These are phyloP conservation scores for Tillandsia leiboldiana DNA, from an alignment of 176 grass and related monocot species.

Conservation along the genomic window DNA sequence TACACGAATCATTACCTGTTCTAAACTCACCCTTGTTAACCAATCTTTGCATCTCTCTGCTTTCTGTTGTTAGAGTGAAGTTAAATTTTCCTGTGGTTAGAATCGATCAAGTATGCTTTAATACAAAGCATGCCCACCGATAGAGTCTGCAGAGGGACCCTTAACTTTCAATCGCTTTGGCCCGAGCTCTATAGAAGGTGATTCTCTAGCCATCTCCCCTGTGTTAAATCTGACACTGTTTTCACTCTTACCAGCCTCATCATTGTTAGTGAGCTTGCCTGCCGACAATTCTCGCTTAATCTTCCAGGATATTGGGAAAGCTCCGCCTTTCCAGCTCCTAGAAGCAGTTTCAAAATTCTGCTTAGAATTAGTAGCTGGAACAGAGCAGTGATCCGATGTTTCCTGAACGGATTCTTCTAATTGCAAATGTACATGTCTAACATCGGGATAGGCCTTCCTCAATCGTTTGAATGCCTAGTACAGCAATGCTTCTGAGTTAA, in stretches of 20 bases:
- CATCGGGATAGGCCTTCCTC: constrained; percentile 49
- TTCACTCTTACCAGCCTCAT: neutral
- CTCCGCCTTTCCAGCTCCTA: no score
- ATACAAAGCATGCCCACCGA: constrained; percentile 12
- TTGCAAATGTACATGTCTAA: no score
- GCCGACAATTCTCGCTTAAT: neutral
- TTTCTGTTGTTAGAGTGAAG: constrained; percentile 45
- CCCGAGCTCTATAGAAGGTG: neutral
- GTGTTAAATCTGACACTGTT: neutral
- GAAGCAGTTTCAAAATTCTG: no score
- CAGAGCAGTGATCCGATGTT: neutral
- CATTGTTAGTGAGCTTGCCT: neutral
- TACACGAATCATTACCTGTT: constrained; percentile 23
- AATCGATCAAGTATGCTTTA: constrained; percentile 27
- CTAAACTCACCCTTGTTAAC: constrained; percentile 15
- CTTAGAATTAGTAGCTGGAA: no score
- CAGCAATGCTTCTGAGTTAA: neutral
- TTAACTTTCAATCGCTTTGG: constrained; percentile 39
- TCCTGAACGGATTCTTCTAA: no score
- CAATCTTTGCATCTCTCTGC: constrained; percentile 9
- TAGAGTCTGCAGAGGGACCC: constrained; percentile 30
- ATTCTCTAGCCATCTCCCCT: neutral
- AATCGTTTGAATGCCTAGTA: constrained; percentile 70
- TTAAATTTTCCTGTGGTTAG: constrained; percentile 38
- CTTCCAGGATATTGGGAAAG: neutral